Conservation (phyloP, 768 basidiomycete genomes). For the Mycena polygramma region DNA sequence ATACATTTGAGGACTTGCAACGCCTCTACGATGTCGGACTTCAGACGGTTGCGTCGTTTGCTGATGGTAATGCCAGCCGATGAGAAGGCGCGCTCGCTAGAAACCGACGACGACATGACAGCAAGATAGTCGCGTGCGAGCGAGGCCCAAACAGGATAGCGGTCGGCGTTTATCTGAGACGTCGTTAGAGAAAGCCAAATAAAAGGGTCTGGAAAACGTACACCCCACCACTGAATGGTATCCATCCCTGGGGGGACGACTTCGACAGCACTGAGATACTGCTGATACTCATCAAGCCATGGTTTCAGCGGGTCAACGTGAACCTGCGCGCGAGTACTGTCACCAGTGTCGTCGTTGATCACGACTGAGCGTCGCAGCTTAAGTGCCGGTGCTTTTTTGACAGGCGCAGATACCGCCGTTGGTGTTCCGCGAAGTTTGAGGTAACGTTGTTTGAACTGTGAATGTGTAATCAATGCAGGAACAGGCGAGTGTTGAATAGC, state of each 20-base stretch:
- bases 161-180: conserved; percentile 1
- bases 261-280: conserved; percentile 10
- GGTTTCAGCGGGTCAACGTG: conserved; percentile 7
- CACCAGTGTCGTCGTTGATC: conserved; percentile 5
- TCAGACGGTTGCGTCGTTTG: conserved; percentile 49
- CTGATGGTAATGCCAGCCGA: conserved; percentile 54
- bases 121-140: conserved; percentile 45
- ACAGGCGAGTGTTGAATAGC: conserved; percentile 14
- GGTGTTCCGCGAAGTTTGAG: not conserved
- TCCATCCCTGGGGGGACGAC: conserved; percentile 10
- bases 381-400: not conserved
- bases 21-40: conserved; percentile 52
- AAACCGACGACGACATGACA: conserved; percentile 48
- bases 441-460: conserved; percentile 13
- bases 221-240: conserved; percentile 28
- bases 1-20: conserved; percentile 47
- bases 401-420: conserved; percentile 3
- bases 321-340: not conserved
- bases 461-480: conserved; percentile 7
- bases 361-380: not conserved
- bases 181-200: not conserved
- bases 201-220: not conserved
- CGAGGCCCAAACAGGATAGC: conserved; percentile 44
- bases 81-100: conserved; percentile 55
- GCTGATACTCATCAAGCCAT: conserved; percentile 18